Conservation (phyloP, 495 filamentous ascomycete species). For the Thermothielavioides terrestris region DNA sequence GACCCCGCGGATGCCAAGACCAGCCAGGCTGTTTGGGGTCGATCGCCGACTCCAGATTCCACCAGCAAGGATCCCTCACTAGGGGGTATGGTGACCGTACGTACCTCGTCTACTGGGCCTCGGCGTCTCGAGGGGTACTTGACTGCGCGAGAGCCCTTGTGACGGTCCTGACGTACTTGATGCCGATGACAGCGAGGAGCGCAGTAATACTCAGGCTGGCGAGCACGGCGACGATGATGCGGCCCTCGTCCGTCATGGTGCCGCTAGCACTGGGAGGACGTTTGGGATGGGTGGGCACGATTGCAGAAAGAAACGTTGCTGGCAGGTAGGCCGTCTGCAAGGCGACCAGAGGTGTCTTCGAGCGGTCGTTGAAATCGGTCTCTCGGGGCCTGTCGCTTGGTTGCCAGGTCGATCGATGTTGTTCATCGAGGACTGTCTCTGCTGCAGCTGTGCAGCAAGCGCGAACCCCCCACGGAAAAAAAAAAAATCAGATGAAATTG, state of each 20-base stretch:
- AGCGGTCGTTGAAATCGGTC: background rate
- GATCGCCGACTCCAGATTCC: too few relatives aligned
- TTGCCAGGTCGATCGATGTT: background rate
- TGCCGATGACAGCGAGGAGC: slow-evolving; percentile 2
- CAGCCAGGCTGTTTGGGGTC: too few relatives aligned
- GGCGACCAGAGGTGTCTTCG: too few relatives aligned
- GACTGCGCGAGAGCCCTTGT: background rate
- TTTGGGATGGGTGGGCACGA: too few relatives aligned
- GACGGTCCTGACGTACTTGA: background rate
- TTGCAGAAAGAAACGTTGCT: too few relatives aligned
- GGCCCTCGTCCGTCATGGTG: slow-evolving; percentile 2
- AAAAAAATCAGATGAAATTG: background rate
- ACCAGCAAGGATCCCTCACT: too few relatives aligned
- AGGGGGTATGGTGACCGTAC: background rate
- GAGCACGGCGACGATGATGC: slow-evolving; percentile 13
- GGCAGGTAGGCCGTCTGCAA: too few relatives aligned
- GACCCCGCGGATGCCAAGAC: too few relatives aligned
- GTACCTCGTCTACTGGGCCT: background rate
- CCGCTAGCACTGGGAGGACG: background rate
- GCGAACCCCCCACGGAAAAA: background rate
- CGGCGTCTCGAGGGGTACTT: background rate
- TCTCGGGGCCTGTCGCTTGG: background rate
- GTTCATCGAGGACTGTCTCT: too few relatives aligned
- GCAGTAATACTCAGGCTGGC: slow-evolving; percentile 1
- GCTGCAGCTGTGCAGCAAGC: too few relatives aligned